Base-by-base conservation (phyloP, 106 monocot genomes). In the Gastrodia elata region DNA sequence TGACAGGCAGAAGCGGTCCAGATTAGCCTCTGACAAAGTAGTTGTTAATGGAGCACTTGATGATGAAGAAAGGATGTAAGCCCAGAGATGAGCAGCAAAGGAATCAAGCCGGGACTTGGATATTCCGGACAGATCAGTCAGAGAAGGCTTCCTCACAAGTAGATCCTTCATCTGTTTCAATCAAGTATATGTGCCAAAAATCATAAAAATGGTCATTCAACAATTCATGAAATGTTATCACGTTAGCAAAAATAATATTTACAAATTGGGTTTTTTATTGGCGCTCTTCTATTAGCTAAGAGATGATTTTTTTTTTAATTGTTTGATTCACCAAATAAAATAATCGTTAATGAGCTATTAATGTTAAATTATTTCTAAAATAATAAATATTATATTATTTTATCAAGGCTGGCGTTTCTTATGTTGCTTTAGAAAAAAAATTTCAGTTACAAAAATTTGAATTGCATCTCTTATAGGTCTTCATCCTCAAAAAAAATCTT, bases 41-140 rank as follows among this genome's bases (percentile, higher is more conserved):
- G 68, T 25, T 48, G 71, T 67, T 33, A 76, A 40, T 57, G 75
- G 58, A 25, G 46, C 20, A 49, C 43, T 27, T 52, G 58, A 78
- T 20, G 86, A 68, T 6, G 77, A 80, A 9, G 78, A 78, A 80
- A 81, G 67, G 69, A 97, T 81, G 56, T 87, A 91, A 22, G 82
- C 72, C 34, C 87, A 83, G 26, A 98, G 74, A 84, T 91, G 91
- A 59, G 46, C 79, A 10, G 87, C 98, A 80, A 98, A 93, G n/a
- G 93, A 88, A 72, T 88, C 80, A 43, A 98, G 87, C 18, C 98
- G 93, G 6, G 78, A 77, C 40, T 78, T 80, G 68, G 81, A 80
- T 26, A 98, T 87, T 58, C 98, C 98, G 49, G 93, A 89, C 25
- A 98, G 78, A 77, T 82, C 65, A 18, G 98, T 84, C 48, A 98